These are phyloP conservation scores for Dictyostelium brefeldianum DNA, from an alignment of 78 protist genomes.

Conservation along the genomic window DNA sequence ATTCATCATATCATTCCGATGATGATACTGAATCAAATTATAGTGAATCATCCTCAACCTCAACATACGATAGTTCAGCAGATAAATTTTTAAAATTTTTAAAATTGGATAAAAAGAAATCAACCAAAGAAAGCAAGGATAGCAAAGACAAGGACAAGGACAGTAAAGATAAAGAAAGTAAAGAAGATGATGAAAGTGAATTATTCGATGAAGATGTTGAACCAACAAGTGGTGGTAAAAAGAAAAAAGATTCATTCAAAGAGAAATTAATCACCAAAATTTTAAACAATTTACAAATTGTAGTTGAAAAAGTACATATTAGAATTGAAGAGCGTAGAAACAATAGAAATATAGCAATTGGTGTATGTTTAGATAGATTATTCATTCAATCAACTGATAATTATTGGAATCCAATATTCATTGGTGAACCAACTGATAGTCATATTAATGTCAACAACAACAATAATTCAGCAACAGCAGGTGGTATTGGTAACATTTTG, in stretches of 20 bases:
- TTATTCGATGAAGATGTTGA: background rate
- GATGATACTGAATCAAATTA: background rate
- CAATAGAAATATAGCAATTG: slow-evolving; percentile 40
- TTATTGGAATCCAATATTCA: slow-evolving; percentile 58
- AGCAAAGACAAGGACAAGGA: background rate
- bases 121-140: slow-evolving; percentile 4
- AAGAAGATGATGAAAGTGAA: slow-evolving; percentile 3
- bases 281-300: slow-evolving; percentile 60
- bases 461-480: background rate
- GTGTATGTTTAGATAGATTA: slow-evolving; percentile 57
- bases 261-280: slow-evolving; percentile 66
- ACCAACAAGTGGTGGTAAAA: background rate
- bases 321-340: slow-evolving; percentile 45
- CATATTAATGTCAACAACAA: background rate
- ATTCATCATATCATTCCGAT: slow-evolving; percentile 22
- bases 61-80: background rate
- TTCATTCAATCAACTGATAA: slow-evolving; percentile 52
- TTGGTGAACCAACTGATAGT: background rate
- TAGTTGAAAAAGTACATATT: slow-evolving; percentile 72
- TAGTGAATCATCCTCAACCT: background rate
- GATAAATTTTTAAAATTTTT: slow-evolving; percentile 66
- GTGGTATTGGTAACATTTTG: background rate
- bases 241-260: slow-evolving; percentile 58
- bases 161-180: slow-evolving; percentile 23
- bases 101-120: slow-evolving; percentile 42